Percentiles rank a stretch among this genome's conserved stretches.
Conservation (phyloP, 805 yeast species). For the Ogataea neopini region DNA sequence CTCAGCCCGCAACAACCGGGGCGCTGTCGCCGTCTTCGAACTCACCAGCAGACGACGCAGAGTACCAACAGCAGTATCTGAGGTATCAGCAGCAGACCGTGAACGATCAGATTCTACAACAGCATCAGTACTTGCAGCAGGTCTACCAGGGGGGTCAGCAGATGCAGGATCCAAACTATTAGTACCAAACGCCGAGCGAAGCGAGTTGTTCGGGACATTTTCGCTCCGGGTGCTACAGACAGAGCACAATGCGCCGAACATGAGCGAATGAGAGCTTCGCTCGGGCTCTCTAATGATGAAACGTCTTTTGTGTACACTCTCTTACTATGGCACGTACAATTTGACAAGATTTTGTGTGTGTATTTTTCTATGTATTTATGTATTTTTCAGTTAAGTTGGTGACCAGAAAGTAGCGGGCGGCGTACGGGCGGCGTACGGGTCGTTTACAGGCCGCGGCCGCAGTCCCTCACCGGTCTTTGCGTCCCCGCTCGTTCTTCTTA, state of each 20-base stretch:
- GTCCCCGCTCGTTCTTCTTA: too few species aligned
- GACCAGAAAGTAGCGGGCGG: too few species aligned
- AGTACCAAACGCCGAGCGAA: too few species aligned
- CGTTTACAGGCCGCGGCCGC: too few species aligned
- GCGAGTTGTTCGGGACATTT: too few species aligned
- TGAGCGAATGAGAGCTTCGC: too few species aligned
- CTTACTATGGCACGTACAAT: neutral
- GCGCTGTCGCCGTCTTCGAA: constrained; percentile 4
- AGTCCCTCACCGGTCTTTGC: too few species aligned
- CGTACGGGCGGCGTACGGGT: too few species aligned
- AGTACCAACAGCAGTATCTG: constrained; percentile 23
- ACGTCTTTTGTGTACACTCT: constrained; percentile 3
- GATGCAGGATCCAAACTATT: too few species aligned
- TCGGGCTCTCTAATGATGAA: constrained; percentile 5
- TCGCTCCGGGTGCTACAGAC: too few species aligned
- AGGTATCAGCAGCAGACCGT: constrained; percentile 18
- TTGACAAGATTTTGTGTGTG: neutral
- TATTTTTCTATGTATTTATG: neutral
- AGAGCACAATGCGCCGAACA: too few species aligned
- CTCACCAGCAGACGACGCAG: constrained; percentile 16
- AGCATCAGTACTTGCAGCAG: constrained; percentile 21
- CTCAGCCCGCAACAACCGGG: neutral
- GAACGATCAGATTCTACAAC: constrained; percentile 16
- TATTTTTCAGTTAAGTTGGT: too few species aligned
- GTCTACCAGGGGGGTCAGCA: constrained; percentile 20